Evolutionary conservation across 73 alveolate species (phyloP), one percentile per base, ranked within the genome.

Genomic region (Symbiodinium pilosum): DNA sequence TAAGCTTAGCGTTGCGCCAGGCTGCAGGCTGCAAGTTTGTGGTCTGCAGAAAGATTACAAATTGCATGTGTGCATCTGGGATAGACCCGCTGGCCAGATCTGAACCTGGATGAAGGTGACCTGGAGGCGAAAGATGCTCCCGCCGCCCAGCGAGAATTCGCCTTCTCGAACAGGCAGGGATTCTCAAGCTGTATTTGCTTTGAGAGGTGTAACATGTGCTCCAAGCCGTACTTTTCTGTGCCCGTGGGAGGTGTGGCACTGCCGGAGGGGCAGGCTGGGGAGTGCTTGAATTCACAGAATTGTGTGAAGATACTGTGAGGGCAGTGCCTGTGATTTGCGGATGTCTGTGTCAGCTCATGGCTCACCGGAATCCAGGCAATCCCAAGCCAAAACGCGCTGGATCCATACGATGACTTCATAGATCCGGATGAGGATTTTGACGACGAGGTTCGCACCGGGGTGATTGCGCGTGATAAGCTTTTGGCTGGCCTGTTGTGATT

Each of bases 71-170:
- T n/a, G n/a, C n/a, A n/a, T n/a, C 16, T 47, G 73, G 73, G 34
- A 24, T 30, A 54, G 64, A 47, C 11, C 7, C 81, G 81, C 41
- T 64, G 30, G 24, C 81, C 81, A 64, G 30, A 28, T 26, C n/a
- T n/a, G n/a, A n/a, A n/a, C n/a, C n/a, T n/a, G n/a, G n/a, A n/a
- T n/a, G 44, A 16, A 91, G 87, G 97, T 91, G 14, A 91, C 97
- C 97, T 91, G 97, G 97, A 47, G 97, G 30, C 73, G 97, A 41
- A 91, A 91, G 88, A 16, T 69, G 51, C 32, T 91, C 89, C 88
- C 84, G 20, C 56, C 81, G 4, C 75, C 97, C 20, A 41, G 81
- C 26, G 52, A 32, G 75, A 86, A 86, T 51, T 68, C 89, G 41
- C 89, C 88, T 16, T 87, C 97, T 12, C 71, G 97, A 4, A 64